A percentile compares a stretch with the other conserved stretches of the same genome.
phyloP scores from a whole-genome alignment of 257 asterid genomes.

The Plectranthus barbatus region DNA sequence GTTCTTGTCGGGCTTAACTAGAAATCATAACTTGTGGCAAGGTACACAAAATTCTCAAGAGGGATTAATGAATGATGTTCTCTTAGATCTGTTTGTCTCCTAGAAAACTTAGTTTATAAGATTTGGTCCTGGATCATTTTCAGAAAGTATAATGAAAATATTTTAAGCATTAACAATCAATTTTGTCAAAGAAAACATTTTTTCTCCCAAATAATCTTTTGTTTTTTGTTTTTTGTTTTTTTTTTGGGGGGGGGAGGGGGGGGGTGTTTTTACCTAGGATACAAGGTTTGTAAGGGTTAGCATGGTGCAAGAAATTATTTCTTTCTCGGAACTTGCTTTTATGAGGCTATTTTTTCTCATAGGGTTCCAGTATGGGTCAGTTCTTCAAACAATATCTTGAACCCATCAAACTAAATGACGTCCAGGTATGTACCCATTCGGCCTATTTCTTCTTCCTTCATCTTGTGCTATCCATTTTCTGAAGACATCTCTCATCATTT shows the following conservation, averaged over 20 bases:
- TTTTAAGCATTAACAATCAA: not conserved
- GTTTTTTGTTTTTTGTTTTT: too few relatives aligned
- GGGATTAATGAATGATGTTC: not conserved
- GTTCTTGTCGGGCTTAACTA: not conserved
- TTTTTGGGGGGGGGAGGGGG: not conserved
- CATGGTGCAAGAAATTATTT: conserved; percentile 8
- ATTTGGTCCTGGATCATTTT: not conserved
- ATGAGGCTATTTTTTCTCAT: conserved; percentile 15
- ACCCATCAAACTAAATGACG: conserved; percentile 88
- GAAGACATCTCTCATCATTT: conserved; percentile 12
- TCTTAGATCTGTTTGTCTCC: too few relatives aligned
- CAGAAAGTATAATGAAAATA: not conserved
- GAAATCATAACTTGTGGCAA: not conserved
- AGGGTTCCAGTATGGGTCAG: conserved; percentile 99
- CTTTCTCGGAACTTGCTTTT: conserved; percentile 6
- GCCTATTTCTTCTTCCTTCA: not conserved
- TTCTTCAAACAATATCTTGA: conserved; percentile 87
- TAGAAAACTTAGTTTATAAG: too few relatives aligned
- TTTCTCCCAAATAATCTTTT: too few relatives aligned
- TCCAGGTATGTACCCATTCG: conserved; percentile 47
- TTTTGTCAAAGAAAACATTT: not conserved
- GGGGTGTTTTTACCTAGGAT: not conserved
- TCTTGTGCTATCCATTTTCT: conserved; percentile 10
- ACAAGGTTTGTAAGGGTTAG: too few relatives aligned
- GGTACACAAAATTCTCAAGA: not conserved